A percentile compares a stretch with the other conserved stretches of the same genome.
These are phyloP conservation scores for Nephelium lappaceum DNA, from an alignment of 345 rosid species.

Conservation along the genomic window DNA sequence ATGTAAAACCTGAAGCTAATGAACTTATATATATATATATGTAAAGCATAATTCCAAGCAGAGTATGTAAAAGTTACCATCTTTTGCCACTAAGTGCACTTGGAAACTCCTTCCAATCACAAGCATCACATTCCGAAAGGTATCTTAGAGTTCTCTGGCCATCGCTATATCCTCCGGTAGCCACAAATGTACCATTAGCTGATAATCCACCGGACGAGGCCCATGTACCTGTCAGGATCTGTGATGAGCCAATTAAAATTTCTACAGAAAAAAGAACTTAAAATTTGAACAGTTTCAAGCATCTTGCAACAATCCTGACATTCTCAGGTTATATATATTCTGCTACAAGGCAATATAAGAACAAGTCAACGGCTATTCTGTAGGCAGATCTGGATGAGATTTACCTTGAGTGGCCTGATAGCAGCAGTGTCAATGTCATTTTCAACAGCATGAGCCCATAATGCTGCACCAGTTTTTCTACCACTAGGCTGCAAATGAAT, in stretches of 20 bases:
- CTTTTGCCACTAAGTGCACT: slow-evolving; percentile 31
- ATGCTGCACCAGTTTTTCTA: not conserved
- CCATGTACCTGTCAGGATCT: slow-evolving; percentile 48
- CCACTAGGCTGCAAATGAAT: slow-evolving; percentile 5
- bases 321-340: too few relatives aligned
- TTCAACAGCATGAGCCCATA: slow-evolving; percentile 24
- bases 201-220: slow-evolving; percentile 49
- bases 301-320: too few relatives aligned
- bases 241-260: slow-evolving; percentile 8
- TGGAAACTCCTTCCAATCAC: slow-evolving; percentile 41
- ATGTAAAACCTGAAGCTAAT: too few relatives aligned
- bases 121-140: slow-evolving; percentile 19
- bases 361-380: too few relatives aligned
- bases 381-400: not conserved
- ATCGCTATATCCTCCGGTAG: slow-evolving; percentile 38
- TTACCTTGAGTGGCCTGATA: slow-evolving; percentile 21
- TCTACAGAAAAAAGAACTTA: too few relatives aligned
- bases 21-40: too few relatives aligned
- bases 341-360: too few relatives aligned
- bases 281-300: too few relatives aligned
- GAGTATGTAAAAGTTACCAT: slow-evolving; percentile 23
- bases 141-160: slow-evolving; percentile 39
- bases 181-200: slow-evolving; percentile 31
- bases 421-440: slow-evolving; percentile 13
- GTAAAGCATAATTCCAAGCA: not conserved